Base-by-base conservation (phyloP, 331 rosid genomes). In the Phaseolus coccineus region DNA sequence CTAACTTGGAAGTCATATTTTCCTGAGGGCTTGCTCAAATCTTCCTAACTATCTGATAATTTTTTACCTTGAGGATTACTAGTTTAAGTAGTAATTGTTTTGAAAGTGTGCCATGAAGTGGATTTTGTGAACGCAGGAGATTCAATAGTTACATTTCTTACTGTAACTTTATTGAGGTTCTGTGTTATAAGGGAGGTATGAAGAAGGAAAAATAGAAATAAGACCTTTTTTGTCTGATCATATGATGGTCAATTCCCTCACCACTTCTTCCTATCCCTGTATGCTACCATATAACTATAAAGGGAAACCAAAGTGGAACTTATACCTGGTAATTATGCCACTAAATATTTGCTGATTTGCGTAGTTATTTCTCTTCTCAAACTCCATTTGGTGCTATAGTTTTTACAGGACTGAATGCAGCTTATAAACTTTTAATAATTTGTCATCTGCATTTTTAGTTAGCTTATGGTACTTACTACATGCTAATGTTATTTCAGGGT, bases 401-500 rank as follows among this genome's bases (percentile, higher is more conserved):
- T 50, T 77, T 51, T 51, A 27, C 33, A 53, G 56, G 55, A 55
- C 11, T 53, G 44, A 48, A 28, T 74, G 61, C 33, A 66, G 50
- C 53, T 39, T 40, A 42, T 62, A 76, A 16, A 63, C 31, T 74
- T 44, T 55, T 33, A 77, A 66, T 37, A 72, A 61, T 73, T 59
- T 67, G 65, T 24, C 30, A 28, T 37, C 69, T 28, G n/a, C 70
- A 37, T 77, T 71, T 63, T 63, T 37, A 48, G 62, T 72, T 71
- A 61, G 51, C 67, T 69, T 42, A 76, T 25, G 64, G 69, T 46
- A 69, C 74, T 76, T 71, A 75, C 78, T 81, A 19, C 58, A 64
- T 57, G 50, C 66, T 77, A 46, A 78, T 48, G 77, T 48, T 67
- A 69, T 87, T 65, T 76, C 88, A 96, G 99, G 85, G 90, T 73